Conservation (phyloP, 2,329 filamentous ascomycete genomes). For the Salinomyces thailandicus region DNA sequence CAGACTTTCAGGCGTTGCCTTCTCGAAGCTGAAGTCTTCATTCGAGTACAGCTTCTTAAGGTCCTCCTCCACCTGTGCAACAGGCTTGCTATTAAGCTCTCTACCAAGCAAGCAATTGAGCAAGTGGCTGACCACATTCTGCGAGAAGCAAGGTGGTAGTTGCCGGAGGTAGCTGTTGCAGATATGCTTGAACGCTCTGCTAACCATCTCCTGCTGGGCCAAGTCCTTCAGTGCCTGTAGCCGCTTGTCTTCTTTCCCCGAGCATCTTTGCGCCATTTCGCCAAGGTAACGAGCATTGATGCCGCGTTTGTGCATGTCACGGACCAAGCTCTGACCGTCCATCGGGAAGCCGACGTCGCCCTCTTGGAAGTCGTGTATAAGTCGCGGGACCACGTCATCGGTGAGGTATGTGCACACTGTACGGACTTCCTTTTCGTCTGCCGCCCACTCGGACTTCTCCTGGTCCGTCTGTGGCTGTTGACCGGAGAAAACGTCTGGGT, state of each 20-base stretch:
- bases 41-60: slow-evolving; percentile 66
- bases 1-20: slow-evolving; percentile 63
- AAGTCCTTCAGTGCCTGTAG: slow-evolving; percentile 69
- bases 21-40: slow-evolving; percentile 69
- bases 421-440: slow-evolving; percentile 82
- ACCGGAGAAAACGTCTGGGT: slow-evolving; percentile 91
- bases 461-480: slow-evolving; percentile 81
- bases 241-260: slow-evolving; percentile 49
- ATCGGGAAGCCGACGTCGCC: slow-evolving; percentile 95
- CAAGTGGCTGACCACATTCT: slow-evolving; percentile 71
- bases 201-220: slow-evolving; percentile 81
- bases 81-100: slow-evolving; percentile 64
- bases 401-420: slow-evolving; percentile 70
- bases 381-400: slow-evolving; percentile 66
- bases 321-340: slow-evolving; percentile 87
- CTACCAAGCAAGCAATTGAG: slow-evolving; percentile 85
- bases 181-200: slow-evolving; percentile 92
- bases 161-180: slow-evolving; percentile 68
- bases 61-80: slow-evolving; percentile 63
- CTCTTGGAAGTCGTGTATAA: slow-evolving; percentile 78
- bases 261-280: slow-evolving; percentile 57
- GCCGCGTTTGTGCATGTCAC: slow-evolving; percentile 87
- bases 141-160: slow-evolving; percentile 68
- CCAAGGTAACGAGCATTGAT: slow-evolving; percentile 97
- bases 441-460: slow-evolving; percentile 71